Conservation (phyloP, 164 flowering plant species). For the Magnolia changhungtana region DNA sequence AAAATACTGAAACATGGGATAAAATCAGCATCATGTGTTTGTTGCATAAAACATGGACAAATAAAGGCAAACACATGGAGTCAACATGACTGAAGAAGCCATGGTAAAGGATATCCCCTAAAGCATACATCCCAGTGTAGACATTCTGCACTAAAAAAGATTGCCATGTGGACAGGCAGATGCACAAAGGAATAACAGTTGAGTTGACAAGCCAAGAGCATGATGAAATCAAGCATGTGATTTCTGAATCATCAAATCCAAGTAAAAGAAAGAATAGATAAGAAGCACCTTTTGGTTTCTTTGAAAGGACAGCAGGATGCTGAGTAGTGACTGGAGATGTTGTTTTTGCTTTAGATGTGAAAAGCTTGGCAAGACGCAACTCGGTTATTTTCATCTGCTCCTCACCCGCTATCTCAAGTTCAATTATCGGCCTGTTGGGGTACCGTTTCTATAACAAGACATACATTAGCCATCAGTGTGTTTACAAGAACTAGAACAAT, state of each 20-base stretch:
- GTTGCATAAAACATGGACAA: neutral
- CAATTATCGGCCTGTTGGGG: slow-evolving; percentile 77
- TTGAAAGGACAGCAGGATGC: slow-evolving; percentile 17
- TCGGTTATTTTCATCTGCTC: slow-evolving; percentile 96
- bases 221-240: neutral
- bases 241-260: neutral
- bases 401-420: slow-evolving; percentile 82
- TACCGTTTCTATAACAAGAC: slow-evolving; percentile 55
- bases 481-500: neutral
- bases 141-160: neutral
- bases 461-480: neutral
- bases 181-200: neutral
- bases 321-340: slow-evolving; percentile 19
- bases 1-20: neutral
- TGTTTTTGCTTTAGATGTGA: slow-evolving; percentile 32
- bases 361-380: slow-evolving; percentile 76
- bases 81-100: neutral
- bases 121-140: neutral
- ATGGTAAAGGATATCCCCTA: neutral
- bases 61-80: neutral
- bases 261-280: neutral
- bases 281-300: slow-evolving; percentile 51
- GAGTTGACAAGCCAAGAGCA: neutral
- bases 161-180: neutral
- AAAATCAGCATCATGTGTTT: neutral